phyloP scores from a whole-genome alignment of 352 stramenopile genomes.

The Thalassiosira mediterranea region DNA sequence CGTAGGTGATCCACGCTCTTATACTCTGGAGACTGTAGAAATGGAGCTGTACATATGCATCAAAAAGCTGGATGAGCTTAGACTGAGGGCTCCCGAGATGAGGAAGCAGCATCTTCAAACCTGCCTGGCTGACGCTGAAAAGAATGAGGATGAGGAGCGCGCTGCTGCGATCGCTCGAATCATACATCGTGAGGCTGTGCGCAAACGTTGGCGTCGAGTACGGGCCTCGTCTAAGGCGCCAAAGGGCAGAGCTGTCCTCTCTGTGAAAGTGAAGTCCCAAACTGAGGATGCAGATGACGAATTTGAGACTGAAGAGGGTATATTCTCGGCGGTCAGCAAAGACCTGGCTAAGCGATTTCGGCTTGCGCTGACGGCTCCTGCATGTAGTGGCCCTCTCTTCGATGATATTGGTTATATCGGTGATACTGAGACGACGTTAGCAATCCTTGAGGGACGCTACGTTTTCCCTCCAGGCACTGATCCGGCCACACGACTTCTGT shows the following conservation, averaged over 20 bases:
- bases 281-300: background rate
- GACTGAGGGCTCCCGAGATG: background rate
- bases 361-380: background rate
- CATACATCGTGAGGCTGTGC: background rate
- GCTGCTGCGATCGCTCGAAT: background rate
- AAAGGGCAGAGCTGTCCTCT: background rate
- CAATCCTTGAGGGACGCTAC: conserved; percentile 18
- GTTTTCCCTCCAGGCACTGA: conserved; percentile 11
- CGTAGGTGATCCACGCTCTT: background rate
- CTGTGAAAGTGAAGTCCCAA: background rate
- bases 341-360: conserved; percentile 1
- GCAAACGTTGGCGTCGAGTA: background rate
- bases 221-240: background rate
- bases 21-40: background rate
- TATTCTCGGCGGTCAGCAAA: background rate
- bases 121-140: background rate
- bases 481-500: background rate
- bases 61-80: background rate
- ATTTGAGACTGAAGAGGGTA: background rate
- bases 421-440: background rate
- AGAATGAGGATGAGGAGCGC: background rate
- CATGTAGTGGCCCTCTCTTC: background rate
- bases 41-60: background rate
- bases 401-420: conserved; percentile 1
- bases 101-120: background rate